phyloP scores from a whole-genome alignment of 805 yeast genomes.

The Ogataea dorogensis region DNA sequence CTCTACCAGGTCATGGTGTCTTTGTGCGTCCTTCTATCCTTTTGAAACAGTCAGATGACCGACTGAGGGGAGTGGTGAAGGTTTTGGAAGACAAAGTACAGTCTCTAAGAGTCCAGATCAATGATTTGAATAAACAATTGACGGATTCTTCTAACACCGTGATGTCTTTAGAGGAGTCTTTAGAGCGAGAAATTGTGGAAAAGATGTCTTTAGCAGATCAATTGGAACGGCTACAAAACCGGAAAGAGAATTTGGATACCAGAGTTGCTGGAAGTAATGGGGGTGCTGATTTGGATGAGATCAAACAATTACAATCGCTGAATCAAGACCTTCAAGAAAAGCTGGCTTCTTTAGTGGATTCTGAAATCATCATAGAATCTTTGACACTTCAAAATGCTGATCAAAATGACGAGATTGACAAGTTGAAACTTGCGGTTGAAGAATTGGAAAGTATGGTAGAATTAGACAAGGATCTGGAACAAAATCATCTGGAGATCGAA shows the following conservation, averaged over 20 bases:
- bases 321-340: slow-evolving; percentile 30
- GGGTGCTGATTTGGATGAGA: slow-evolving; percentile 1
- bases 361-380: slow-evolving; percentile 34
- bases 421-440: slow-evolving; percentile 37
- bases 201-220: slow-evolving; percentile 40
- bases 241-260: no score
- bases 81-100: slow-evolving; percentile 46
- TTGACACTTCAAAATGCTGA: slow-evolving; percentile 37
- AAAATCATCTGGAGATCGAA: slow-evolving; percentile 42
- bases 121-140: slow-evolving; percentile 27
- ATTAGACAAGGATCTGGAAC: slow-evolving; percentile 50
- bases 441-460: slow-evolving; percentile 51
- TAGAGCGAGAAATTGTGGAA: slow-evolving; percentile 42
- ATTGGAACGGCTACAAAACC: slow-evolving; percentile 13
- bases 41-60: not conserved
- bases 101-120: slow-evolving; percentile 30
- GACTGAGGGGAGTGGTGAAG: slow-evolving; percentile 1
- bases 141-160: slow-evolving; percentile 21
- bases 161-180: slow-evolving; percentile 25
- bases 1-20: slow-evolving; percentile 41
- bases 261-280: slow-evolving; percentile 16
- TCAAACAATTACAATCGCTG: slow-evolving; percentile 7
- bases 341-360: slow-evolving; percentile 29
- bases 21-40: slow-evolving; percentile 45
- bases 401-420: slow-evolving; percentile 34